Conservation (phyloP, 2,329 filamentous ascomycete species). For the Aspergillus luchuensis region DNA sequence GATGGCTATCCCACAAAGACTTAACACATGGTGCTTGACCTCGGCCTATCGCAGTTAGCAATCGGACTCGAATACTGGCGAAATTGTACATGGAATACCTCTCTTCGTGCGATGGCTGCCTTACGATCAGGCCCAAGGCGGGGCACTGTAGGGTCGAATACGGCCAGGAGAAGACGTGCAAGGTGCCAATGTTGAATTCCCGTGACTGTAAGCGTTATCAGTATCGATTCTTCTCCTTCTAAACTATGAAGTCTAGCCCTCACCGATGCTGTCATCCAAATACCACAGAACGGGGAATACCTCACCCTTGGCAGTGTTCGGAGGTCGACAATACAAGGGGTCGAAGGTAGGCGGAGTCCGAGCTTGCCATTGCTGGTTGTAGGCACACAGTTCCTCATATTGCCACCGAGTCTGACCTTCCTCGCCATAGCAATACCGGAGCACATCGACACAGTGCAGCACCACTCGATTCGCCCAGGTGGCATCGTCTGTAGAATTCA, state of each 20-base stretch:
- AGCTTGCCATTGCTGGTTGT: slow-evolving; percentile 45
- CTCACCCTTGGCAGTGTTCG: slow-evolving; percentile 33
- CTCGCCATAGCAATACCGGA: slow-evolving; percentile 61
- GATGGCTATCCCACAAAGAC: slow-evolving; percentile 14
- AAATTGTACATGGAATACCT: neutral
- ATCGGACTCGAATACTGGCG: too few species aligned
- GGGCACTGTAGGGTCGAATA: slow-evolving; percentile 52
- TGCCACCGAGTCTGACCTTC: slow-evolving; percentile 32
- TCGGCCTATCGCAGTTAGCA: neutral
- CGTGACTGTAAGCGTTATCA: slow-evolving; percentile 48
- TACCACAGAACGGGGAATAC: slow-evolving; percentile 62
- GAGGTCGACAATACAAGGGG: slow-evolving; percentile 54
- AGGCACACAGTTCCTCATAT: slow-evolving; percentile 25
- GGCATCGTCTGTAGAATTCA: slow-evolving; percentile 9
- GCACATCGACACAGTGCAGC: slow-evolving; percentile 61
- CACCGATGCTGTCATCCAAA: slow-evolving; percentile 49
- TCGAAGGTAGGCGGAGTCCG: slow-evolving; percentile 55
- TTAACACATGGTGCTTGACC: slow-evolving; percentile 12
- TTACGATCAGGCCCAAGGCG: slow-evolving; percentile 20
- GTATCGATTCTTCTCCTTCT: neutral
- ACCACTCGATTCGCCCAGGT: slow-evolving; percentile 58
- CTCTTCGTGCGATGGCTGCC: slow-evolving; percentile 1
- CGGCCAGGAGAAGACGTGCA: slow-evolving; percentile 57
- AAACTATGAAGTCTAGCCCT: too few species aligned
- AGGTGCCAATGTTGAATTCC: slow-evolving; percentile 63